phyloP scores from a whole-genome alignment of 306 rosid genomes.

The Glycine soja region DNA sequence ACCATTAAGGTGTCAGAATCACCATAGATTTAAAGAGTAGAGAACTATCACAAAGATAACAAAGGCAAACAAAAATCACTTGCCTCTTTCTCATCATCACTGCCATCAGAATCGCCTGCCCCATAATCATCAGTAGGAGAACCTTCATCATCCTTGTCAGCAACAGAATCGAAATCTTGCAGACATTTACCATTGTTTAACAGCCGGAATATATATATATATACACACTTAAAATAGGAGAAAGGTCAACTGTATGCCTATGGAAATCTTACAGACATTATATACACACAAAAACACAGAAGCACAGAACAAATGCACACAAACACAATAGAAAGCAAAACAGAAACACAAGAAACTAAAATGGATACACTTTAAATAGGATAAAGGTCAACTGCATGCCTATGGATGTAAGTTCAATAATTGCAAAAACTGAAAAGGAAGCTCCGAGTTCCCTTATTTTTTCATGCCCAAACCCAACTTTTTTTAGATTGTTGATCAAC shows the following conservation, averaged over 20 bases:
- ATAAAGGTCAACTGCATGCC: background rate
- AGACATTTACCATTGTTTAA: constrained; percentile 42
- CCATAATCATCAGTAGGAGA: too few species aligned
- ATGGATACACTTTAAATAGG: background rate
- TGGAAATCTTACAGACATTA: too few species aligned
- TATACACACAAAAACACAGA: too few species aligned
- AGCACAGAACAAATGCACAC: constrained; percentile 28
- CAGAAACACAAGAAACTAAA: constrained; percentile 23
- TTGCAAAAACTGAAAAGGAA: background rate
- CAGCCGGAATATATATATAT: background rate
- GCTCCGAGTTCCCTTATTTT: background rate
- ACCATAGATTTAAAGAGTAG: constrained; percentile 30
- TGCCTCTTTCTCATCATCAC: constrained; percentile 86
- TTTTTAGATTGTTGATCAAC: background rate
- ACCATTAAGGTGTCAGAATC: constrained; percentile 33
- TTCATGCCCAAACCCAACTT: background rate
- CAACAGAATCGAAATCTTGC: constrained; percentile 90
- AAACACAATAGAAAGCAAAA: background rate
- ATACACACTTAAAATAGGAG: constrained; percentile 3
- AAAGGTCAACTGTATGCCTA: background rate
- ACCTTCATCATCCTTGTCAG: constrained; percentile 89
- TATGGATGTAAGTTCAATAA: constrained; percentile 8
- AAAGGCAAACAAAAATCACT: constrained; percentile 43
- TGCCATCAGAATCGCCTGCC: constrained; percentile 78
- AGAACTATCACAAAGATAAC: constrained; percentile 20